phyloP scores from a whole-genome alignment of 176 grass and related monocot genomes.

The Cocos nucifera region DNA sequence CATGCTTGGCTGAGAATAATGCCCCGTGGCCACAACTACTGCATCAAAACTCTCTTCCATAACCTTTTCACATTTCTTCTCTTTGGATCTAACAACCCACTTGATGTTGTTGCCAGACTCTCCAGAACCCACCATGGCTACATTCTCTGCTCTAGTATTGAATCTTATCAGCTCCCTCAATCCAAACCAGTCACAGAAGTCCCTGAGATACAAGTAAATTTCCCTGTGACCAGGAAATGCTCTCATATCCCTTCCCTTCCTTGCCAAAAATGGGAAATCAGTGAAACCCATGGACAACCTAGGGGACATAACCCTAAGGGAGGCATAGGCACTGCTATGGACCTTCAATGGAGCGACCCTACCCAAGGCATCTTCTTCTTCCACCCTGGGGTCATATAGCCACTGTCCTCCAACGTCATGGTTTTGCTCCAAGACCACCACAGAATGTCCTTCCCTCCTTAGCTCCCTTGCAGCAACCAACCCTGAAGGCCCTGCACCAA shows the following conservation, averaged over 20 bases:
- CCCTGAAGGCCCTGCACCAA: constrained; percentile 29
- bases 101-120: not conserved
- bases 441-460: constrained; percentile 24
- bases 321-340: constrained; percentile 25
- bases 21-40: constrained; percentile 23
- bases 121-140: not conserved
- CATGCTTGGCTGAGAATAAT: constrained; percentile 16
- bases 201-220: constrained; percentile 21
- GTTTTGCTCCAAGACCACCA: constrained; percentile 37
- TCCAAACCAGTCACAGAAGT: constrained; percentile 22
- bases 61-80: not conserved
- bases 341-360: not conserved
- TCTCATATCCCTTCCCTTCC: constrained; percentile 3
- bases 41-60: constrained; percentile 30
- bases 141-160: constrained; percentile 20
- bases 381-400: constrained; percentile 22
- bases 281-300: constrained; percentile 12
- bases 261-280: constrained; percentile 27
- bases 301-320: constrained; percentile 7
- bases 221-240: constrained; percentile 27
- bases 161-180: constrained; percentile 30
- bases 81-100: constrained; percentile 12
- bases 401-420: constrained; percentile 32
- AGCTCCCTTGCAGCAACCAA: constrained; percentile 32
- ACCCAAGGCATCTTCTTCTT: constrained; percentile 7